Evolutionary conservation across 176 grass and related monocot species (phyloP), one percentile per base, ranked within the genome.

Genomic region (Calamus simplicifolius): DNA sequence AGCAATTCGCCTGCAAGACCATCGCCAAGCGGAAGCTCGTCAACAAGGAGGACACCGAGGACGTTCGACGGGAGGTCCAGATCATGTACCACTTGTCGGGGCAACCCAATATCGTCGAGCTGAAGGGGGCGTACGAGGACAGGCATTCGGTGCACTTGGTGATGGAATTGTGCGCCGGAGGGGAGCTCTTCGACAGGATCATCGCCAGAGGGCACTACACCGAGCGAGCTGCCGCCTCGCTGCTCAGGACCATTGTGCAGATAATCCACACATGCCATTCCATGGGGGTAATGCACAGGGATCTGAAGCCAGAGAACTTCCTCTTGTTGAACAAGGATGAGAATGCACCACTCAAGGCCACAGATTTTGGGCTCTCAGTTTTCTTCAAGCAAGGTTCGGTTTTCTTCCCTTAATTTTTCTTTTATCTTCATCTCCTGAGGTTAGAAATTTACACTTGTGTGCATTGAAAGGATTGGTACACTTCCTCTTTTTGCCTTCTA

Each of bases 231-330:
- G 61, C 61, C 5, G 61, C 61, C 12, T 49, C 38, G 1, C 61
- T 64, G 12, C 7, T 64, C 12, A 23, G 61, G 43, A 27, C 18
- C 18, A 64, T 64, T 18, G 43, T 64, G 19, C 38, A 64, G 18
- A 50, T 64, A 10, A 5, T 64, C 19, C 43, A 64, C 4, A 64
- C 43, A 8, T 64, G 61, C 43, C 61, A 64, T 25, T 64, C 61
- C 1, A 50, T 64, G 61, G 61, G 61, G 23, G 62, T 65, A 23
- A 65, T 65, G 10, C 62, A 65, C 62, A 52, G 62, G 62, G 62
- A 65, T 21, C 49, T 65, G 35, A 65, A 65, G 49, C 62, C 62
- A 25, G 62, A 65, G 25, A 65, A 65, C 43, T 65, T 65, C 48
- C 62, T 65, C 13, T 28, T 65, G 62, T 15, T 65, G 49, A 51